Base-by-base conservation (phyloP, 805 yeast genomes). In the Diddensiella santjacobensis region DNA sequence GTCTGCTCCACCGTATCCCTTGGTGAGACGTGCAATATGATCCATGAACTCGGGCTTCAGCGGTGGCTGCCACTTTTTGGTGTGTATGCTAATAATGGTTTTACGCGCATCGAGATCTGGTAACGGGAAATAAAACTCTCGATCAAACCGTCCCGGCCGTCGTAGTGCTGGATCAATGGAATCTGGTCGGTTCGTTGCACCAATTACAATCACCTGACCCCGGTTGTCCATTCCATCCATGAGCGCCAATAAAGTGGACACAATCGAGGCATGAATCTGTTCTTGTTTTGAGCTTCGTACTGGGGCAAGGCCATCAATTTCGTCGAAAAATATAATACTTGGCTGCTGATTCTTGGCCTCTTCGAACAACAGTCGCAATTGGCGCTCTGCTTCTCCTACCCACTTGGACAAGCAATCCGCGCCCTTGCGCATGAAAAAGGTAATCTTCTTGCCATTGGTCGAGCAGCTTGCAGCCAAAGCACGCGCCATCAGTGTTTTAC, bases 151-250 rank as follows among this genome's bases (percentile, higher is more conserved):
- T 1, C 99, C 99, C 0, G 99, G 99, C 59, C 99, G 78, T 61
- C 99, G 78, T 50, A 93, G 73, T 0, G 99, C 99, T 1, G 99
- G 97, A 67, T 93, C 99, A n/a, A 93, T 87, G 0, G 97, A 86
- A 68, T 93, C 98, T 0, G 99, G 99, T 61, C 99, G 74, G 68
- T 93, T 93, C 0, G 99, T 93, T 1, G 99, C 99, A 50, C 99
- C 99, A 58, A 93, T 90, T 2, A 93, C 96, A 55, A 93, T 91
- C 17, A 93, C 98, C 64, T 93, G 98, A 4, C 99, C 99, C 64
- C 98, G 80, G 58, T 89, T 89, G 64, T 91, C 98, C 98, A 93
- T 93, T 59, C 99, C 99, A 66, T 93, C 99, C 99, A 93, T 93
- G 45, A 93, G 71, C 0, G 99, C 98, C 54, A 93, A 76, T 59